Conservation (phyloP, 805 yeast species). For the Zygosaccharomyces lentus region DNA sequence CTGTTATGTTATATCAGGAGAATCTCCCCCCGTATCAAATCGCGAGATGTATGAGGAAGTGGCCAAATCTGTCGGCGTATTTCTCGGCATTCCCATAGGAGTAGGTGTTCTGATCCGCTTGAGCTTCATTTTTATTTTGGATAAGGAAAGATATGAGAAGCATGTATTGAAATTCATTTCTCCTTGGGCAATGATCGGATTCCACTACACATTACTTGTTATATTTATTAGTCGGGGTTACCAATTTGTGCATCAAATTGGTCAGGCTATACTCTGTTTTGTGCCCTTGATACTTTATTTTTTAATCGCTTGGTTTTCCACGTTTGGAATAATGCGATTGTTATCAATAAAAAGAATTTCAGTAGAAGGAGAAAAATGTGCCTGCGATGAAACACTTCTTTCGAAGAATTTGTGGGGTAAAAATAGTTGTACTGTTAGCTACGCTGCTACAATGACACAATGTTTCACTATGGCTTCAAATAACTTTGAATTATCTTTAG, state of each 20-base stretch:
- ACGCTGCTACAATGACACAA: conserved; percentile 44
- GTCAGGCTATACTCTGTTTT: conserved; percentile 46
- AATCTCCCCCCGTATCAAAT: conserved; percentile 4
- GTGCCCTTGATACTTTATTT: conserved; percentile 49
- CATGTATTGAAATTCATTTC: conserved; percentile 40
- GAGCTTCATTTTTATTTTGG: conserved; percentile 19
- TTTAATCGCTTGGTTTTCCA: conserved; percentile 44
- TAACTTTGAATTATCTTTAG: conserved; percentile 53
- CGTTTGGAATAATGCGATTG: conserved; percentile 38
- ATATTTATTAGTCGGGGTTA: conserved; percentile 50
- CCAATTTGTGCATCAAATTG: conserved; percentile 44
- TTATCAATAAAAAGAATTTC: conserved; percentile 10
- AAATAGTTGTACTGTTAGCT: conserved; percentile 38
- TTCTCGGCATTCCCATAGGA: conserved; percentile 51
- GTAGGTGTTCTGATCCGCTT: conserved; percentile 44
- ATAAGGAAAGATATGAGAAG: conserved; percentile 34
- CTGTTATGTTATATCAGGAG: conserved; percentile 41
- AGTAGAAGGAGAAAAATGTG: conserved; percentile 31
- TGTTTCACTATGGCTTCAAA: conserved; percentile 55
- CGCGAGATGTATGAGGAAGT: conserved; percentile 37
- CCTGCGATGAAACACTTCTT: conserved; percentile 37
- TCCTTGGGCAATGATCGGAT: conserved; percentile 50
- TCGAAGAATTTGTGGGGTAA: conserved; percentile 24
- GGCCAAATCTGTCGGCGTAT: conserved; percentile 47
- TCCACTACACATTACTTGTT: conserved; percentile 48